These are phyloP conservation scores for Clarireedia paspali DNA, from an alignment of 2,329 filamentous ascomycete genomes.

Conservation along the genomic window DNA sequence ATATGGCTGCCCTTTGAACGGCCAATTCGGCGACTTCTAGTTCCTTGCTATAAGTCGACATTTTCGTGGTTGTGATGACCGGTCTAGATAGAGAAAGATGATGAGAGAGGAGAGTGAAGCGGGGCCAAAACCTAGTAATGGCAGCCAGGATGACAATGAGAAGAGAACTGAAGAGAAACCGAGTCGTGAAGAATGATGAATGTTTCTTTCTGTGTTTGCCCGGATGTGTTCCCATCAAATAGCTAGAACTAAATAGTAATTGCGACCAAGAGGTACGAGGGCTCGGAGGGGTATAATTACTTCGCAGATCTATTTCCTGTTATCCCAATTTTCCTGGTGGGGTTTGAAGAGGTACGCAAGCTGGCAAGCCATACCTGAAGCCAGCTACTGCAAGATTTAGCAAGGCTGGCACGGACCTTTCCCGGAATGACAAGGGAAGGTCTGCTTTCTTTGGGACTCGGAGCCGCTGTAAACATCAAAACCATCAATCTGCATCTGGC, in stretches of 20 bases:
- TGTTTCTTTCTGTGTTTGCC: background rate
- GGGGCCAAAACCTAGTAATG: conserved; percentile 21
- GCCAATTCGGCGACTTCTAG: conserved; percentile 78
- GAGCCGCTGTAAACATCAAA: background rate
- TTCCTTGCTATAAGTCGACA: conserved; percentile 60
- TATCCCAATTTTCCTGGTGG: conserved; percentile 7
- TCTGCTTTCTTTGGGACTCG: background rate
- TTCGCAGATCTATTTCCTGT: conserved; percentile 1
- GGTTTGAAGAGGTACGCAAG: background rate
- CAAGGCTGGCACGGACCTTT: background rate
- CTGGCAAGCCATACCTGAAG: background rate
- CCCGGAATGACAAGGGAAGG: background rate
- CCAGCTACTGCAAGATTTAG: background rate
- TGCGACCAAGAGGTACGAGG: background rate
- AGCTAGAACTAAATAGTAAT: background rate
- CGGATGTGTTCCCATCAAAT: background rate
- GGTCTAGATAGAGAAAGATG: conserved; percentile 19
- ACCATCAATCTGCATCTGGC: background rate
- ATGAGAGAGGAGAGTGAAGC: conserved; percentile 24
- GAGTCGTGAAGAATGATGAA: conserved; percentile 5
- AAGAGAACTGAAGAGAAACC: conserved; percentile 20
- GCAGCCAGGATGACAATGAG: conserved; percentile 26
- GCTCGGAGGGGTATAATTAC: background rate
- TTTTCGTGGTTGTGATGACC: conserved; percentile 25
- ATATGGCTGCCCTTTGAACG: conserved; percentile 72